phyloP scores from a whole-genome alignment of 2,329 filamentous ascomycete genomes.

The Aspergillus sp. region DNA sequence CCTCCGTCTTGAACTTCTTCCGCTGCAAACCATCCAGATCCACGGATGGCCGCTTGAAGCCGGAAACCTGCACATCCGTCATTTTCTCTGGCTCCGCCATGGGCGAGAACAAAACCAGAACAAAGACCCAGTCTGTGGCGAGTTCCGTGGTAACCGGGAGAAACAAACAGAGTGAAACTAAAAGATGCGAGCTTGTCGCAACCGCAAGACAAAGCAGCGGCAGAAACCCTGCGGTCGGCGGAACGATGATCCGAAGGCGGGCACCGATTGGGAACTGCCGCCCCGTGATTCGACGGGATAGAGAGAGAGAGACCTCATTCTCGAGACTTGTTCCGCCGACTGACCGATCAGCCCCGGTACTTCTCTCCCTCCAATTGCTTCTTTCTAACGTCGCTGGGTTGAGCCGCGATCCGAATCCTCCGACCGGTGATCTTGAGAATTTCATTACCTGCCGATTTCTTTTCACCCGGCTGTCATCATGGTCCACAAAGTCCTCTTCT shows the following conservation, averaged over 20 bases:
- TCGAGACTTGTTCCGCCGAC: conserved; percentile 16
- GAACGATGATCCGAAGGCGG: conserved; percentile 14
- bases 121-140: background rate
- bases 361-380: conserved; percentile 8
- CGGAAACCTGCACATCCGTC: conserved; percentile 26
- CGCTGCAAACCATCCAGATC: conserved; percentile 36
- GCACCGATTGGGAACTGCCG: conserved; percentile 32
- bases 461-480: conserved; percentile 27
- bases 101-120: conserved; percentile 15
- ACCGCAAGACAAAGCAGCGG: conserved; percentile 2
- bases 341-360: conserved; percentile 14
- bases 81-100: conserved; percentile 37
- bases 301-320: conserved; percentile 18
- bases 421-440: background rate
- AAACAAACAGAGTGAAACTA: background rate
- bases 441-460: conserved; percentile 9
- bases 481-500: conserved; percentile 55
- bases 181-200: background rate
- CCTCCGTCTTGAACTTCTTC: conserved; percentile 59
- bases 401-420: conserved; percentile 11
- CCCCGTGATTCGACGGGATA: conserved; percentile 33
- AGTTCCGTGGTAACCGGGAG: conserved; percentile 4
- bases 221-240: conserved; percentile 5
- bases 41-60: conserved; percentile 29
- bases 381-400: conserved; percentile 23